Conservation (phyloP, 164 flowering plant genomes). For the Platanus orientalis region DNA sequence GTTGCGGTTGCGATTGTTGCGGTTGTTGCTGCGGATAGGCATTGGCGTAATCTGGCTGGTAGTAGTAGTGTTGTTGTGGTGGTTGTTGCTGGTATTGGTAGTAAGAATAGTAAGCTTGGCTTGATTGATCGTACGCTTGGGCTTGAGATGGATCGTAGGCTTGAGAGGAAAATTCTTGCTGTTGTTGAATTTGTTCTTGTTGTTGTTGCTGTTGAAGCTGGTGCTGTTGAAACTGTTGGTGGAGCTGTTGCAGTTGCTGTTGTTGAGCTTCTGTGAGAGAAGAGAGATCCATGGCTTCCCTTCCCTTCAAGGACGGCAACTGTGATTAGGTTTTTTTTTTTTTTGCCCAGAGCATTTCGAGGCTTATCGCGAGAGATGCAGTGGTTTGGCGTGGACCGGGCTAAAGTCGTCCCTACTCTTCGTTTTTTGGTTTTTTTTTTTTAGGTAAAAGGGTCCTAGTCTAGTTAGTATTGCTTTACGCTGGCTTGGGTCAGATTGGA, state of each 20-base stretch:
- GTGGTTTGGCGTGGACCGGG: too few species aligned
- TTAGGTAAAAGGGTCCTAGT: too few species aligned
- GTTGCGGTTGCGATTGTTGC: constrained; percentile 12
- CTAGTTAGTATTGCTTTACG: too few species aligned
- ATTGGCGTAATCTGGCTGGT: constrained; percentile 17
- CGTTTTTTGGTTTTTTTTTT: too few species aligned
- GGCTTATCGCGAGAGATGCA: too few species aligned
- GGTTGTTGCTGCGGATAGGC: constrained; percentile 5
- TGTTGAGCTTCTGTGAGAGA: too few species aligned
- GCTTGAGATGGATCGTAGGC: constrained; percentile 26
- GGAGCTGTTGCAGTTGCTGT: constrained; percentile 18
- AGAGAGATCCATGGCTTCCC: too few species aligned
- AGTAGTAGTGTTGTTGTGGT: constrained; percentile 22
- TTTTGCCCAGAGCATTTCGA: too few species aligned
- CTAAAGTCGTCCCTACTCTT: too few species aligned
- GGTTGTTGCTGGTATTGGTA: constrained; percentile 11
- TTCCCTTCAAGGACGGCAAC: too few species aligned
- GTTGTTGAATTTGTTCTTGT: constrained; percentile 4
- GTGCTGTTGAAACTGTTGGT: constrained; percentile 16
- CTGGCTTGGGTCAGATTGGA: too few species aligned
- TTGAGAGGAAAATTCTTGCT: constrained; percentile 15
- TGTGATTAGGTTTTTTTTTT: too few species aligned
- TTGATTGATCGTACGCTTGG: constrained; percentile 24
- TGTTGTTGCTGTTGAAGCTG: constrained; percentile 16
- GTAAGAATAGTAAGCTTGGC: constrained; percentile 18